A percentile compares a stretch with the other conserved stretches of the same genome.
phyloP scores from a whole-genome alignment of 352 stramenopile genomes.

The Phytophthora macrochlamydospora region DNA sequence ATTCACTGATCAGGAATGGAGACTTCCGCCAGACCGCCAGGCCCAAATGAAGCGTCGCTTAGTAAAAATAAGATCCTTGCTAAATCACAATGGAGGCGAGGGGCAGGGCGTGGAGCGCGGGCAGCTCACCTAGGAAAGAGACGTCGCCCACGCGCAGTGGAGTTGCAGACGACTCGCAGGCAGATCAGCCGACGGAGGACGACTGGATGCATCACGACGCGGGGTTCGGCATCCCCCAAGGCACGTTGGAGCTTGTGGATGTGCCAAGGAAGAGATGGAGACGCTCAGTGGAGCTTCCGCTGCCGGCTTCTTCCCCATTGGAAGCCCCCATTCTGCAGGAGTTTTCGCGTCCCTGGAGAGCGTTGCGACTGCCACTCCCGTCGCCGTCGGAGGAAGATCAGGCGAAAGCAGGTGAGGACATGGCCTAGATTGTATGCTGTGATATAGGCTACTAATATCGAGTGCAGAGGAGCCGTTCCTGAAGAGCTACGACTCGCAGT shows the following conservation, averaged over 20 bases:
- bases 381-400: not conserved
- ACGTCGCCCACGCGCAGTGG: not conserved
- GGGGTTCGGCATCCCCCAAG: slow-evolving; percentile 28
- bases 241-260: slow-evolving; percentile 31
- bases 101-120: slow-evolving; percentile 1
- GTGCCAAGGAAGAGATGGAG: slow-evolving; percentile 24
- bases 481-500: slow-evolving; percentile 73
- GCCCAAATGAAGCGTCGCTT: too few species aligned
- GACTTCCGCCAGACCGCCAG: too few species aligned
- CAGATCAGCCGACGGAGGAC: slow-evolving; percentile 6
- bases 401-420: slow-evolving; percentile 13
- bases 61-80: not conserved
- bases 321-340: slow-evolving; percentile 45
- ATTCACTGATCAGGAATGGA: too few species aligned
- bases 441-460: too few species aligned
- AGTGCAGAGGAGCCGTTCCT: slow-evolving; percentile 42
- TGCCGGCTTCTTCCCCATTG: slow-evolving; percentile 19
- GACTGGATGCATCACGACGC: slow-evolving; percentile 12
- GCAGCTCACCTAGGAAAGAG: not conserved
- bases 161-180: slow-evolving; percentile 6
- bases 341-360: slow-evolving; percentile 42
- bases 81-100: not conserved
- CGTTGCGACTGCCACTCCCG: slow-evolving; percentile 29
- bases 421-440: not conserved
- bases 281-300: slow-evolving; percentile 22